A percentile compares a stretch with the other conserved stretches of the same genome.
phyloP scores from a whole-genome alignment of 2,329 filamentous ascomycete species.

The Neofusicoccum parvum region DNA sequence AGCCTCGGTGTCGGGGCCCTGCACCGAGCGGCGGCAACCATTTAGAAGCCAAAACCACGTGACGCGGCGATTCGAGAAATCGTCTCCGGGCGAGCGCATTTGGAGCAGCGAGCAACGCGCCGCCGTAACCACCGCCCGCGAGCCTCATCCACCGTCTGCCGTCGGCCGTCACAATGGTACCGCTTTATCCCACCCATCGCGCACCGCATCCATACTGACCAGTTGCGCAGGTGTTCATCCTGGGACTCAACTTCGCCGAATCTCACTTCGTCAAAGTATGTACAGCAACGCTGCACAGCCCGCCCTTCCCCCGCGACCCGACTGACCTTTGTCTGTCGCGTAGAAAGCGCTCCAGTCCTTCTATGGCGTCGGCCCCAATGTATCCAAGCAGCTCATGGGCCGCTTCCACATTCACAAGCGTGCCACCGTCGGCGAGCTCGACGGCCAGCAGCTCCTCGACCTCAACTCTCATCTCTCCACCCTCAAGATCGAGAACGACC shows the following conservation, averaged over 20 bases:
- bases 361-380: constrained; percentile 77
- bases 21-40: neutral
- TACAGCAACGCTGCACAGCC: constrained; percentile 18
- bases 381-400: constrained; percentile 76
- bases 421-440: constrained; percentile 74
- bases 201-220: neutral
- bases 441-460: constrained; percentile 75
- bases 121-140: neutral
- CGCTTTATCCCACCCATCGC: neutral
- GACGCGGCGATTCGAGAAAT: constrained; percentile 14
- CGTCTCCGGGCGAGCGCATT: neutral
- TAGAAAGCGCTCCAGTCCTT: constrained; percentile 78
- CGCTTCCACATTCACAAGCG: constrained; percentile 86
- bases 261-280: constrained; percentile 78
- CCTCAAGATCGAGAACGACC: constrained; percentile 93
- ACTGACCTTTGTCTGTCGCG: constrained; percentile 4
- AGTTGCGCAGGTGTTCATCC: constrained; percentile 72
- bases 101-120: constrained; percentile 3
- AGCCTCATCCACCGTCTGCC: neutral
- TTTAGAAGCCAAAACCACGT: neutral
- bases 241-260: constrained; percentile 85
- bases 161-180: constrained; percentile 9
- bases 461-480: constrained; percentile 82
- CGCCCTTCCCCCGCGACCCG: constrained; percentile 1
- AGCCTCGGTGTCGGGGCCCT: neutral